These are phyloP conservation scores for Pseudozyma thailandica DNA, from an alignment of 1,284 basidiomycete species.

Conservation along the genomic window DNA sequence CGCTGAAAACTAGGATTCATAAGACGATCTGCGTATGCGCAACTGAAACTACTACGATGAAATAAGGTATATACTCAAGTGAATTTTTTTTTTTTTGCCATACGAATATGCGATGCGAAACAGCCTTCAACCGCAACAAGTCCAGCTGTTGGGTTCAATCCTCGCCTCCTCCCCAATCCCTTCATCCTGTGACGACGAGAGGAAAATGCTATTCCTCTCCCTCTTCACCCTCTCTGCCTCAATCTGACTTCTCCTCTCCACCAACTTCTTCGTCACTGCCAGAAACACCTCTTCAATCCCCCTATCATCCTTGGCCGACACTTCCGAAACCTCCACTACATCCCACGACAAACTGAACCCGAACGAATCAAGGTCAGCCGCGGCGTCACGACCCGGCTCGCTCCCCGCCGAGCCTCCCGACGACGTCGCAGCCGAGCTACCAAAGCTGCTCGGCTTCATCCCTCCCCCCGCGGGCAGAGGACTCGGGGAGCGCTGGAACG, in stretches of 20 bases:
- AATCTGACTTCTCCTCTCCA: conserved; percentile 44
- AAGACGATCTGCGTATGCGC: no score
- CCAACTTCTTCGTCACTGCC: conserved; percentile 52
- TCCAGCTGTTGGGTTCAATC: conserved; percentile 26
- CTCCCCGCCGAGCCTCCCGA: conserved; percentile 29
- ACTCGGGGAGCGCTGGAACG: conserved; percentile 27
- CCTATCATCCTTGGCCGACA: conserved; percentile 52
- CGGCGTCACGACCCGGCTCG: conserved; percentile 12
- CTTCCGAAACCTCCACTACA: conserved; percentile 53
- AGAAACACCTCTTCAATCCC: conserved; percentile 55
- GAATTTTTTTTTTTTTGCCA: no score
- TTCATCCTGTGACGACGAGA: conserved; percentile 10
- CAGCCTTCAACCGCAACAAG: conserved; percentile 32
- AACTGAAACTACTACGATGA: no score
- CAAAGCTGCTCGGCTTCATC: conserved; percentile 27
- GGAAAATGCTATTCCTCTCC: conserved; percentile 43
- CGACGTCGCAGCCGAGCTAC: conserved; percentile 17
- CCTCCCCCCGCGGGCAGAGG: not conserved
- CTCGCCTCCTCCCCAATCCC: not conserved
- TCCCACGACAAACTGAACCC: conserved; percentile 35
- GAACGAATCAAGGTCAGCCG: conserved; percentile 4
- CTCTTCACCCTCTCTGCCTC: conserved; percentile 28
- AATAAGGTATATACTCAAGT: no score
- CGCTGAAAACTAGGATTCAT: no score
- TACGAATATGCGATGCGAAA: not conserved